These are phyloP conservation scores for Monosporascus ibericus DNA, from an alignment of 2,329 filamentous ascomycete species.

Conservation along the genomic window DNA sequence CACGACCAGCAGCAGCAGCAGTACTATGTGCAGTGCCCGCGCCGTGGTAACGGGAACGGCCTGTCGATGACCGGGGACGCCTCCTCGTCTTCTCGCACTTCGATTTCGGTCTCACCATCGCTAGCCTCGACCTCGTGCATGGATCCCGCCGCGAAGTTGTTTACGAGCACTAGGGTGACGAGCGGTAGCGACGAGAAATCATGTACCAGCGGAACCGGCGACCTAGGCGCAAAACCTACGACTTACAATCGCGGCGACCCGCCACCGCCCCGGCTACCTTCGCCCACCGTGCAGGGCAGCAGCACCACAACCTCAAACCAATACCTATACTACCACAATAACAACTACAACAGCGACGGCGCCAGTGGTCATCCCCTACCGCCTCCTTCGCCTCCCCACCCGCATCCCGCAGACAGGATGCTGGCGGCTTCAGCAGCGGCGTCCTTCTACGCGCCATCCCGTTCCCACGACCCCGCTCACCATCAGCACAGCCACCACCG, in stretches of 20 bases:
- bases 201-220: too few species aligned
- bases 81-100: not conserved
- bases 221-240: too few species aligned
- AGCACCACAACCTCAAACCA: not conserved
- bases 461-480: not conserved
- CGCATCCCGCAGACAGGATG: not conserved
- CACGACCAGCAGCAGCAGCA: not conserved
- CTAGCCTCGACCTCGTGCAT: constrained; percentile 1
- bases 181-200: too few species aligned
- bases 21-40: too few species aligned
- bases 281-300: not conserved
- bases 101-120: constrained; percentile 1
- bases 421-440: not conserved
- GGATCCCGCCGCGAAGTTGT: constrained; percentile 1
- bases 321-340: not conserved
- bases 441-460: not conserved
- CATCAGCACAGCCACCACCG: not conserved
- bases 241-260: too few species aligned
- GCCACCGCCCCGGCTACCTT: not conserved
- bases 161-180: not conserved
- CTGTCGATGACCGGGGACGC: not conserved
- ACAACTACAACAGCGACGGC: not conserved
- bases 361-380: not conserved
- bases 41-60: not conserved
- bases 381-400: not conserved